Evolutionary conservation across 345 rosid genomes (phyloP).

Genomic region (Eucalyptus urophylla): DNA sequence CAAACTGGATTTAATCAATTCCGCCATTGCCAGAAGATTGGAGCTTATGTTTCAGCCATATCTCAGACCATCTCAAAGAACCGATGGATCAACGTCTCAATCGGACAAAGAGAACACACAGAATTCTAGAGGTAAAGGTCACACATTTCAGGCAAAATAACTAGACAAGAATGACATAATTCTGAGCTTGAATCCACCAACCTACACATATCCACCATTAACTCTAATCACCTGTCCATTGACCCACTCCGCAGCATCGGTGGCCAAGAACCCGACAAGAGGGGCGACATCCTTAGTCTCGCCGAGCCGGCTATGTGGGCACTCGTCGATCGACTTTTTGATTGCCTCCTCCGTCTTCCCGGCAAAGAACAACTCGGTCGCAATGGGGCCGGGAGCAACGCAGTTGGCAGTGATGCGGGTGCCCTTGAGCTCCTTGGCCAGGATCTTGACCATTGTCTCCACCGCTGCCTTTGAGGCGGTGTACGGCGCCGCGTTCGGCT

Average conservation of each 20-base stretch:
- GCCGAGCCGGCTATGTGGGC: neutral
- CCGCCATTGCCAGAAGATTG: neutral
- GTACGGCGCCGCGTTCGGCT: neutral
- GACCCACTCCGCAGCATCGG: slow-evolving; percentile 1
- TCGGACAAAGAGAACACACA: neutral
- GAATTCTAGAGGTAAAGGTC: neutral
- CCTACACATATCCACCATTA: slow-evolving; percentile 4
- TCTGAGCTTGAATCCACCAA: neutral
- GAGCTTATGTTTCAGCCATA: neutral
- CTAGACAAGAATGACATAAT: neutral
- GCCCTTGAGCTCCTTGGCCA: slow-evolving; percentile 12
- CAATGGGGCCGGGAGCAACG: neutral
- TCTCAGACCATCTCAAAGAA: neutral
- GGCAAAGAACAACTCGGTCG: neutral
- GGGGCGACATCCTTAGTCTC: slow-evolving; percentile 1
- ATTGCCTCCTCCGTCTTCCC: slow-evolving; percentile 1
- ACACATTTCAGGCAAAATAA: neutral
- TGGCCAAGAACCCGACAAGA: neutral
- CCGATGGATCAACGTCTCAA: neutral
- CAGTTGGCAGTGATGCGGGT: slow-evolving; percentile 2
- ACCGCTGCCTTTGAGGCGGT: slow-evolving; percentile 7
- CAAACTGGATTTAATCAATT: neutral
- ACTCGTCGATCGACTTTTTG: neutral
- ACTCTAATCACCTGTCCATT: slow-evolving; percentile 1
- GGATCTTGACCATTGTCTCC: slow-evolving; percentile 2